Conservation (phyloP, 164 flowering plant species). For the Warburgia ugandensis region DNA sequence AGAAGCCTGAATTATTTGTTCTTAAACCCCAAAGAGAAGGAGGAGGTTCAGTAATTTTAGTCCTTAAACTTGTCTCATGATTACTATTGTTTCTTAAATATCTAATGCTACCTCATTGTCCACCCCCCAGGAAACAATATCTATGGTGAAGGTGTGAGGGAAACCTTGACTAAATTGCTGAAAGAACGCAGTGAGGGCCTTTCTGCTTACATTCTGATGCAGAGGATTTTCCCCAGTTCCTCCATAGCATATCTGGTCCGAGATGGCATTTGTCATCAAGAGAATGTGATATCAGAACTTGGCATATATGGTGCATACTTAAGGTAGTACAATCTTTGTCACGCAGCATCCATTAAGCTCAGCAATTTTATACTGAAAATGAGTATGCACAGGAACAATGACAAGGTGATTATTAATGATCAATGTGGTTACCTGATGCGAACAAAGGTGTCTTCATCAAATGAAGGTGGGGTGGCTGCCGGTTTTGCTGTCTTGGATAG, state of each 20-base stretch:
- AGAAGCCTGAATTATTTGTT: constrained; percentile 70
- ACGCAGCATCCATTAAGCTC: not conserved
- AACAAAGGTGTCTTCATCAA: constrained; percentile 80
- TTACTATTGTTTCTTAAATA: not conserved
- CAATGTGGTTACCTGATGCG: constrained; percentile 80
- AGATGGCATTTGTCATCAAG: constrained; percentile 70
- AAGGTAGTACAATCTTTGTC: constrained; percentile 35
- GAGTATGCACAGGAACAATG: constrained; percentile 50
- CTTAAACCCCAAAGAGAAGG: constrained; percentile 99
- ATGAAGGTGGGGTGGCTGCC: constrained; percentile 96
- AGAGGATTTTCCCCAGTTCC: constrained; percentile 69
- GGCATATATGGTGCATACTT: constrained; percentile 86
- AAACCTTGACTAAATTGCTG: constrained; percentile 49
- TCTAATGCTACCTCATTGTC: constrained; percentile 5
- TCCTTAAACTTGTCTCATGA: not conserved
- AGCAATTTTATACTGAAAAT: no score
- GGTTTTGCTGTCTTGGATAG: constrained; percentile 95
- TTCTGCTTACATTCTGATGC: constrained; percentile 94
- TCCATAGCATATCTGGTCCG: constrained; percentile 52
- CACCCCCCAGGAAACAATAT: constrained; percentile 71
- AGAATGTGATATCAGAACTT: constrained; percentile 74
- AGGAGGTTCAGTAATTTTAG: constrained; percentile 52
- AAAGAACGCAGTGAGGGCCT: constrained; percentile 56
- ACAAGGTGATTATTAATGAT: constrained; percentile 64
- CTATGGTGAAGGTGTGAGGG: constrained; percentile 71